Evolutionary conservation across 345 rosid genomes (phyloP).

Genomic region (Carallia brachiata): DNA sequence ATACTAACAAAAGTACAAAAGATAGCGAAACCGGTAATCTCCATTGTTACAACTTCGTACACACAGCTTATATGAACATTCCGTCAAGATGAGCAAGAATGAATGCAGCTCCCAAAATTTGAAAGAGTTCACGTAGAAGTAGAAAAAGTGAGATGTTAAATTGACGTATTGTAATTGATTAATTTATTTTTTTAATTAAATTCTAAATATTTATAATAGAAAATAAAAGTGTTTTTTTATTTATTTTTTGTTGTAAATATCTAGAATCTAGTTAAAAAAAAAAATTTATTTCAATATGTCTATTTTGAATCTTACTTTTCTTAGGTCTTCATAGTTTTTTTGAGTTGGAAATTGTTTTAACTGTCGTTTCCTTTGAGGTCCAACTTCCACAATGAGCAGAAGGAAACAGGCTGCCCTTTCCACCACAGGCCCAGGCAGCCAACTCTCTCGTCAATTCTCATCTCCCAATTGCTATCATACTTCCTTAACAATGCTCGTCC

Average conservation of each 20-base stretch:
- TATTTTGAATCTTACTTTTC: no score
- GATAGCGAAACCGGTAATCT: not conserved
- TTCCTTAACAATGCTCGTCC: constrained; percentile 72
- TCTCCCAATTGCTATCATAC: constrained; percentile 75
- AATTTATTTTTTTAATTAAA: no score
- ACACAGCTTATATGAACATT: not conserved
- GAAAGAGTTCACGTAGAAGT: no score
- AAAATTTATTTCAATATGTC: no score
- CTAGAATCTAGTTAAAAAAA: no score
- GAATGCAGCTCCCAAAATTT: not conserved
- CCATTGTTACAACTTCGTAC: not conserved
- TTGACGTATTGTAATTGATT: no score
- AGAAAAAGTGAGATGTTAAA: no score
- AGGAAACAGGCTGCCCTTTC: constrained; percentile 83
- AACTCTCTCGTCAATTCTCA: constrained; percentile 57
- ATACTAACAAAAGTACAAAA: no score
- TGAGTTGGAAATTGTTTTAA: not conserved
- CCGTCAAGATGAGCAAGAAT: not conserved
- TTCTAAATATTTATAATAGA: no score
- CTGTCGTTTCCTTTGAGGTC: constrained; percentile 17
- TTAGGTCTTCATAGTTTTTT: no score
- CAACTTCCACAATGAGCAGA: constrained; percentile 71
- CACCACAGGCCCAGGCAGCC: constrained; percentile 61
- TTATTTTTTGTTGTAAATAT: no score
- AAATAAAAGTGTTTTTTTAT: no score